Conservation (phyloP, 1,284 basidiomycete genomes). For the Dichomitus squalens region DNA sequence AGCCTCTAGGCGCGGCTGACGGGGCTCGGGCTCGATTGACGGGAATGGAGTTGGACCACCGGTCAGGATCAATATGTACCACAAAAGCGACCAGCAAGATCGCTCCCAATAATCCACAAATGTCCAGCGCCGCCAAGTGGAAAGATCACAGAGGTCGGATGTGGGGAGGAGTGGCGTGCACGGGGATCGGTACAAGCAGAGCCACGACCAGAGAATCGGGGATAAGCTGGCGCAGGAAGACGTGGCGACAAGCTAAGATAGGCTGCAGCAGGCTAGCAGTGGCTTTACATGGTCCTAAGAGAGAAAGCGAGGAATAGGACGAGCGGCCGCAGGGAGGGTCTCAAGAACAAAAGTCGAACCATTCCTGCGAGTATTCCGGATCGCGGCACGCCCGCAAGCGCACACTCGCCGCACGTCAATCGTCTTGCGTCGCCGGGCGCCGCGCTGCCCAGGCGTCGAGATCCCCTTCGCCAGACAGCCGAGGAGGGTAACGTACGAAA, state of each 20-base stretch:
- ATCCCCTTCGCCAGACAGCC: not conserved
- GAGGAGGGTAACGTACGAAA: not conserved
- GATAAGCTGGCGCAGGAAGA: not conserved
- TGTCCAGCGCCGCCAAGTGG: not conserved
- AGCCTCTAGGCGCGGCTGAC: constrained; percentile 4
- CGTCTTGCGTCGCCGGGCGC: not conserved
- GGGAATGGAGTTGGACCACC: not conserved
- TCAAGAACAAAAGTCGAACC: constrained; percentile 15
- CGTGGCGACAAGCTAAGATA: not conserved
- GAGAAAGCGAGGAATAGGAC: not conserved
- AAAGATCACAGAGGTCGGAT: not conserved
- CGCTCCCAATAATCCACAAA: not conserved
- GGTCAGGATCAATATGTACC: not conserved
- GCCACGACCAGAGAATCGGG: not conserved
- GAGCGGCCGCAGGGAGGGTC: not conserved
- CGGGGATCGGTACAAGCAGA: not conserved
- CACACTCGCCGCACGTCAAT: not conserved
- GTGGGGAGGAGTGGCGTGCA: not conserved
- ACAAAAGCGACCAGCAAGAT: not conserved
- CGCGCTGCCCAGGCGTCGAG: not conserved
- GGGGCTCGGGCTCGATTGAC: not conserved
- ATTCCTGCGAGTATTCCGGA: not conserved
- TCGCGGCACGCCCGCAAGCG: not conserved
- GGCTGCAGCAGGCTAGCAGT: not conserved
- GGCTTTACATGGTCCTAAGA: constrained; percentile 6